Base-by-base conservation (phyloP, 2,329 filamentous ascomycete genomes). In the Hawksworthiomyces lignivorus region DNA sequence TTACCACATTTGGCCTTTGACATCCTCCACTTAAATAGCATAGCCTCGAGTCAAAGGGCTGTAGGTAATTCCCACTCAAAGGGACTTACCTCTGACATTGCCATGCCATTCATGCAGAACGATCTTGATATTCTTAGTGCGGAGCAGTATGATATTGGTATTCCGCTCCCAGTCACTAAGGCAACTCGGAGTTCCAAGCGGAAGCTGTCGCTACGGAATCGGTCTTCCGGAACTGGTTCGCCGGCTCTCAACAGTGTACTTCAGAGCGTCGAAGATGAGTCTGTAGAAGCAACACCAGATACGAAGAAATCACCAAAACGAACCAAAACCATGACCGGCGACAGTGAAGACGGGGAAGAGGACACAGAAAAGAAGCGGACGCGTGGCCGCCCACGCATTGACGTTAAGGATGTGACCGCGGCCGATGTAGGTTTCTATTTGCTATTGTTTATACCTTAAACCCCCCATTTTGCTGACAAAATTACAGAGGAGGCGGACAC, bases 351-450 rank as follows among this genome's bases (percentile, higher is more conserved):
- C n/a, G 51, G 50, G 12, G 58, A 58, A 3, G 40, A 18, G 2
- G 65, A 68, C 2, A 36, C 17, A 5, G 65, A 67, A 36, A 70
- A 68, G 52, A 80, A 77, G 58, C 77, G 82, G 52, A 68, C 77
- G 15, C 71, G 87, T 56, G 87, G 87, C 7, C 73, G 87, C 42
- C 87, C 87, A 6, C 70, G 85, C 38, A 69, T 92, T 14, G 80
- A 89, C 51, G 77, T 78, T n/a, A 78, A 79, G 47, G 84, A 90
- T 61, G 79, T 87, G 61, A 88, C 82, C 19, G 79, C 84, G 47
- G 79, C 77, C 41, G 86, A 89, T 66, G 85, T 87, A 63, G 74
- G 82, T 79, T 17, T 17, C 12, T 11, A n/a, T 20, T n/a, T 10
- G 9, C 41, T 14, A 8, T 15, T 27, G 15, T 9, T 19, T n/a